phyloP scores from a whole-genome alignment of 2,329 filamentous ascomycete species.

The Xylaria sp. region DNA sequence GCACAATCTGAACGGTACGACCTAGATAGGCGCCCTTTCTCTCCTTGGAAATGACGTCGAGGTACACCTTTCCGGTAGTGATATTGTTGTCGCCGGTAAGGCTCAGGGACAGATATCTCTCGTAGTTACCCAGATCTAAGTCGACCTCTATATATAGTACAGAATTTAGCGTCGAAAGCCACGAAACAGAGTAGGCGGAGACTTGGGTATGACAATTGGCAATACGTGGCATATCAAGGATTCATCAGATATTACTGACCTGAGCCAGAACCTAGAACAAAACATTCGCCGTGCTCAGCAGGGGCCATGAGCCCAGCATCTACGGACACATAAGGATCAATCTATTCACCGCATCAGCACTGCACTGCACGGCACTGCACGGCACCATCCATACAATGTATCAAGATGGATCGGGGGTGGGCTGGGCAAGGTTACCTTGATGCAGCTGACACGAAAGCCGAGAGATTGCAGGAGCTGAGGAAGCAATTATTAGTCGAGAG shows the following conservation, averaged over 20 bases:
- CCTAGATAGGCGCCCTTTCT: slow-evolving; percentile 81
- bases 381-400: background rate
- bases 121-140: slow-evolving; percentile 68
- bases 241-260: slow-evolving; percentile 24
- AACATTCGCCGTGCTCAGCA: slow-evolving; percentile 75
- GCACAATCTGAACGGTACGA: slow-evolving; percentile 89
- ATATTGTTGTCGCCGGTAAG: slow-evolving; percentile 92
- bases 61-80: slow-evolving; percentile 96
- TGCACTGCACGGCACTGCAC: background rate
- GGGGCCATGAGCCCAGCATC: slow-evolving; percentile 70
- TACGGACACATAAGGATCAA: slow-evolving; percentile 77
- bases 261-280: slow-evolving; percentile 81
- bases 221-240: background rate
- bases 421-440: slow-evolving; percentile 69
- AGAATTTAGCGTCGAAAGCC: slow-evolving; percentile 4
- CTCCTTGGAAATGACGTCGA: slow-evolving; percentile 82
- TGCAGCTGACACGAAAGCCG: slow-evolving; percentile 73
- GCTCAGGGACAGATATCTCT: slow-evolving; percentile 79
- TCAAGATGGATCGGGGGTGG: slow-evolving; percentile 55
- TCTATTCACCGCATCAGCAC: slow-evolving; percentile 52
- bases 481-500: slow-evolving; percentile 64
- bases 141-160: slow-evolving; percentile 52
- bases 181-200: background rate
- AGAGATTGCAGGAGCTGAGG: slow-evolving; percentile 80
- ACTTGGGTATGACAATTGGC: background rate